Conservation (phyloP, 129 eudicot genomes). For the Artemisia tridentata region DNA sequence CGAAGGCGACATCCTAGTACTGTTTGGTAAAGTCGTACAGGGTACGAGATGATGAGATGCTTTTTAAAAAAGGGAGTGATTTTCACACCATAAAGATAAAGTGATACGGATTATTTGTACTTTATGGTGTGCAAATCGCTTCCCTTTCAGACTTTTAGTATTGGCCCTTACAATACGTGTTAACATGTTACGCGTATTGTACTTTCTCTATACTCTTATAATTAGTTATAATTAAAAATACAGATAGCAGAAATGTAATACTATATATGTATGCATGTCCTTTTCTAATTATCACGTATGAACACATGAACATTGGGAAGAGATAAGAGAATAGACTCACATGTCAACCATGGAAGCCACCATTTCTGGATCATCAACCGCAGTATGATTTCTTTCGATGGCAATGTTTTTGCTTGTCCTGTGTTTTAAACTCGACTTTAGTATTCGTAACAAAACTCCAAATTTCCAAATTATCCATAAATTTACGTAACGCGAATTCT, state of each 20-base stretch:
- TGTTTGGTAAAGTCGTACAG: conserved; percentile 25
- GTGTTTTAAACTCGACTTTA: background rate
- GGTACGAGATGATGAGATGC: conserved; percentile 25
- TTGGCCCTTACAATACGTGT: too few relatives aligned
- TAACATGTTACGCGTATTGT: too few relatives aligned
- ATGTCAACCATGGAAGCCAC: conserved; percentile 58
- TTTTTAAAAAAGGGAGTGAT: background rate
- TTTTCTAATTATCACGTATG: background rate
- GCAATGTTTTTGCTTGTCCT: conserved; percentile 34
- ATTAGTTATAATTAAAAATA: background rate
- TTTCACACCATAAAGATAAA: background rate
- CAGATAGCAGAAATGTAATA: background rate
- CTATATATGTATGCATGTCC: background rate
- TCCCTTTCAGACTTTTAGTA: too few relatives aligned
- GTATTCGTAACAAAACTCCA: background rate
- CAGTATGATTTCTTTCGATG: conserved; percentile 40
- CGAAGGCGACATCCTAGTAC: background rate
- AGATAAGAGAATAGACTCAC: conserved; percentile 38
- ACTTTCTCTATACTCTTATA: background rate
- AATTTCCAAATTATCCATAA: background rate
- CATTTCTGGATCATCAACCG: conserved; percentile 58
- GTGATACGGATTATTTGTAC: background rate
- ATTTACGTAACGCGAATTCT: background rate
- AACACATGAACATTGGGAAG: conserved; percentile 29
- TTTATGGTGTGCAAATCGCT: background rate